phyloP scores from a whole-genome alignment of 352 stramenopile genomes.

The Globisporangium nunn region DNA sequence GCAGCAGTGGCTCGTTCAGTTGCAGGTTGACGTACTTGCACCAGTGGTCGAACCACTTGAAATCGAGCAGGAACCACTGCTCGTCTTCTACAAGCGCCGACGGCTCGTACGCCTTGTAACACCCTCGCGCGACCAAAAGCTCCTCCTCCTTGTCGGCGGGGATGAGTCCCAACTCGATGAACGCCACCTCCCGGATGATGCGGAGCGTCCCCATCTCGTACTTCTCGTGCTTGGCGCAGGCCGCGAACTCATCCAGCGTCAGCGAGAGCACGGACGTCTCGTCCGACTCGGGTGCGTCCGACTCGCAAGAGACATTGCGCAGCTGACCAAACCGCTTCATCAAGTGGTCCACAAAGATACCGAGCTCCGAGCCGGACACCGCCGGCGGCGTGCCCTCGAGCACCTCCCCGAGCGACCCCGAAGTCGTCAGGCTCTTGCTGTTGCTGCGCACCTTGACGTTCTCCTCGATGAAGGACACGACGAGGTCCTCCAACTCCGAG shows the following conservation, averaged over 20 bases:
- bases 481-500: slow-evolving; percentile 51
- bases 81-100: slow-evolving; percentile 71
- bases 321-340: slow-evolving; percentile 51
- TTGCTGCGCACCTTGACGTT: slow-evolving; percentile 35
- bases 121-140: slow-evolving; percentile 56
- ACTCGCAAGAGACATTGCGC: slow-evolving; percentile 17
- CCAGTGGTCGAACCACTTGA: slow-evolving; percentile 84
- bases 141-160: slow-evolving; percentile 76
- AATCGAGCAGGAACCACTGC: slow-evolving; percentile 77
- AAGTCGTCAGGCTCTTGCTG: slow-evolving; percentile 34
- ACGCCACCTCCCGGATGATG: slow-evolving; percentile 82
- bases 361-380: slow-evolving; percentile 72
- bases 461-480: slow-evolving; percentile 60
- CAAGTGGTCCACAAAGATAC: slow-evolving; percentile 69
- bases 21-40: slow-evolving; percentile 63
- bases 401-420: slow-evolving; percentile 38
- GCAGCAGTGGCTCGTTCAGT: slow-evolving; percentile 10
- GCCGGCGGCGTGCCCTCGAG: slow-evolving; percentile 59
- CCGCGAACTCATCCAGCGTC: slow-evolving; percentile 60
- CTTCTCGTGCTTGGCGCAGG: slow-evolving; percentile 53
- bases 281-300: slow-evolving; percentile 16
- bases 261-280: slow-evolving; percentile 32
- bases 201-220: slow-evolving; percentile 75
- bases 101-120: slow-evolving; percentile 72
- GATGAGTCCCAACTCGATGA: slow-evolving; percentile 74